Evolutionary conservation across 129 eudicot species (phyloP).

Genomic region (Ambrosia artemisiifolia): DNA sequence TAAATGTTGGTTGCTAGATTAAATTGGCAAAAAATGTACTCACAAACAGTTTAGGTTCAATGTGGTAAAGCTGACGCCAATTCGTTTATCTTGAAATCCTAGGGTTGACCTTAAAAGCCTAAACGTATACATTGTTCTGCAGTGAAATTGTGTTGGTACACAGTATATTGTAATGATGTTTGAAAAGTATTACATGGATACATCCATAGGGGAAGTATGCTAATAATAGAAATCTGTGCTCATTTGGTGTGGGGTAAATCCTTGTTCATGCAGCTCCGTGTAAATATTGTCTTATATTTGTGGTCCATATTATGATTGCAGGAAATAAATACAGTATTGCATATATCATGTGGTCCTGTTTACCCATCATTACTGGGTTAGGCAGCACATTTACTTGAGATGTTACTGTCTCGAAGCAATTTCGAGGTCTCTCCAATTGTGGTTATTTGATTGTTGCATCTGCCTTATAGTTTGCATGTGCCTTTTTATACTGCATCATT

Average conservation of each 20-base stretch:
- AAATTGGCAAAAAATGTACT: not conserved
- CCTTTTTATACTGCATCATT: conserved; percentile 2
- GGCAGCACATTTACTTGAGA: conserved; percentile 14
- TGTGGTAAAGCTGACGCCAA: conserved; percentile 9
- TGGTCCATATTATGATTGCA: conserved; percentile 32
- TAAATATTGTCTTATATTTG: conserved; percentile 20
- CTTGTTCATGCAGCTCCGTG: conserved; percentile 16
- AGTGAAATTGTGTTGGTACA: conserved; percentile 11
- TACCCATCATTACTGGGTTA: not conserved
- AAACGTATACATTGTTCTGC: conserved; percentile 15
- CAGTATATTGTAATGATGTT: conserved; percentile 6
- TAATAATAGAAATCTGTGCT: conserved; percentile 23
- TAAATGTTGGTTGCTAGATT: not conserved
- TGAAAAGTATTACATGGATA: conserved; percentile 9
- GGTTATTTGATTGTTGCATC: not conserved
- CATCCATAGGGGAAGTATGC: not conserved
- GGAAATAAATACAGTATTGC: conserved; percentile 1
- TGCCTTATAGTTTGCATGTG: conserved; percentile 12
- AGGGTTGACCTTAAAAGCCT: conserved; percentile 20
- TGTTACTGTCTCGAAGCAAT: conserved; percentile 17
- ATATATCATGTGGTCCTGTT: conserved; percentile 26
- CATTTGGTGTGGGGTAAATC: conserved; percentile 25
- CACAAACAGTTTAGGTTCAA: conserved; percentile 4
- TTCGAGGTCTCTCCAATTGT: not conserved
- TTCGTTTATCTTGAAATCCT: conserved; percentile 16